Conservation (phyloP, 495 filamentous ascomycete species). For the Entonaema liquescens region DNA sequence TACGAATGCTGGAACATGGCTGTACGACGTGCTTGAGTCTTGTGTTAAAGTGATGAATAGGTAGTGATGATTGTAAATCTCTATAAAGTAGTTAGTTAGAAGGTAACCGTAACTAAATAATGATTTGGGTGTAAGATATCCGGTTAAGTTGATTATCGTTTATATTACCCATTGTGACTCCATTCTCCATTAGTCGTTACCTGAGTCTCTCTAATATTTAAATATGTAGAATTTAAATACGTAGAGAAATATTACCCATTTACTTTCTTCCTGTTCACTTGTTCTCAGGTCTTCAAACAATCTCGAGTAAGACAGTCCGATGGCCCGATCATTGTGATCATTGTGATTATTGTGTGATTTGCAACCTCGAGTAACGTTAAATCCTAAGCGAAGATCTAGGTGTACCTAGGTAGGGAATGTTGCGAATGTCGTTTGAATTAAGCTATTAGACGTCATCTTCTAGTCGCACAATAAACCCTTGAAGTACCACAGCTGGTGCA, state of each 20-base stretch:
- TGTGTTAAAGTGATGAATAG: neutral
- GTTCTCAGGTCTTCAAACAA: neutral
- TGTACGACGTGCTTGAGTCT: neutral
- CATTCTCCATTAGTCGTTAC: too few relatives aligned
- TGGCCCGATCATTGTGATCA: neutral
- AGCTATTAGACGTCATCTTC: neutral
- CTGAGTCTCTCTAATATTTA: too few relatives aligned
- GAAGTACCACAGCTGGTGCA: neutral
- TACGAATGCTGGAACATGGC: neutral
- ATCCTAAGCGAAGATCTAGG: neutral
- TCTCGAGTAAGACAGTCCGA: conserved; percentile 2
- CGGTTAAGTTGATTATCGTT: too few relatives aligned
- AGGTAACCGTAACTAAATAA: too few relatives aligned
- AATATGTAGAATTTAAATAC: too few relatives aligned
- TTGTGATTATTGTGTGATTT: neutral
- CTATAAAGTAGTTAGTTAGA: too few relatives aligned
- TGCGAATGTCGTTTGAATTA: neutral
- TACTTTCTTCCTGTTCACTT: neutral
- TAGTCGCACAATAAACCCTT: neutral
- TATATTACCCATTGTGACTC: too few relatives aligned
- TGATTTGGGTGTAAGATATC: too few relatives aligned
- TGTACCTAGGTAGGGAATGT: neutral
- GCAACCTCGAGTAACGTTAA: neutral
- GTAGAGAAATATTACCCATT: too few relatives aligned
- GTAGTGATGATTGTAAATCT: neutral